Conservation (phyloP, 176 grass and related monocot species). For the Carex myosuroides region DNA sequence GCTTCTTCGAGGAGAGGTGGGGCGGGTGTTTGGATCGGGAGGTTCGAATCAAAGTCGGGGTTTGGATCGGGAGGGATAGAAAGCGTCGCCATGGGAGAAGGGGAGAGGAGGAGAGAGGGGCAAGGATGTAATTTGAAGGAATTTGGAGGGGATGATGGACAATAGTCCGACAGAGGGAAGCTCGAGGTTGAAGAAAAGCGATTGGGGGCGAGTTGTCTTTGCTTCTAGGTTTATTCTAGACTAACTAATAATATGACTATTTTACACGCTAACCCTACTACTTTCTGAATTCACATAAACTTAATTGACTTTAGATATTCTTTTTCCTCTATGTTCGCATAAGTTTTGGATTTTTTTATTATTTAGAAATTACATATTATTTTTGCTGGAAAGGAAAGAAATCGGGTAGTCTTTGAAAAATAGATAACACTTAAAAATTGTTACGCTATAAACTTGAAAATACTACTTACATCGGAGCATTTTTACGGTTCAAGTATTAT, state of each 20-base stretch:
- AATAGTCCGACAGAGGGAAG: neutral
- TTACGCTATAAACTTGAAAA: no score
- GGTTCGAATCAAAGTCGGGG: neutral
- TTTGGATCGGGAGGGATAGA: slow-evolving; percentile 23
- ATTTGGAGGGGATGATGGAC: neutral
- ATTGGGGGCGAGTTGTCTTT: neutral
- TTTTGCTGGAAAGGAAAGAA: no score
- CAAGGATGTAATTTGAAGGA: neutral
- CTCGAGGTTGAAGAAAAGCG: neutral
- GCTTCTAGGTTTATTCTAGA: slow-evolving; percentile 12
- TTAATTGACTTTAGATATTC: neutral
- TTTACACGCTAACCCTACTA: neutral
- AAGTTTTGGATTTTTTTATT: no score
- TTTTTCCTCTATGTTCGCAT: neutral
- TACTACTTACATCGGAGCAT: no score
- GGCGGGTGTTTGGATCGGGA: neutral
- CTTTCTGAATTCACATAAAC: neutral
- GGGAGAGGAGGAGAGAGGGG: neutral
- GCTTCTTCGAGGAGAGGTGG: neutral
- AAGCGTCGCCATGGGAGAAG: slow-evolving; percentile 20
- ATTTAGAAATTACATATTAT: no score
- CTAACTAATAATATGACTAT: neutral
- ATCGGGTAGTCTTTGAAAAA: no score
- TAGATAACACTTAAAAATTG: no score
- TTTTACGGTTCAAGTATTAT: no score